Evolutionary conservation across 768 basidiomycete genomes (phyloP), one percentile per base, ranked within the genome.

Genomic region (Boletus vinaceobasis): DNA sequence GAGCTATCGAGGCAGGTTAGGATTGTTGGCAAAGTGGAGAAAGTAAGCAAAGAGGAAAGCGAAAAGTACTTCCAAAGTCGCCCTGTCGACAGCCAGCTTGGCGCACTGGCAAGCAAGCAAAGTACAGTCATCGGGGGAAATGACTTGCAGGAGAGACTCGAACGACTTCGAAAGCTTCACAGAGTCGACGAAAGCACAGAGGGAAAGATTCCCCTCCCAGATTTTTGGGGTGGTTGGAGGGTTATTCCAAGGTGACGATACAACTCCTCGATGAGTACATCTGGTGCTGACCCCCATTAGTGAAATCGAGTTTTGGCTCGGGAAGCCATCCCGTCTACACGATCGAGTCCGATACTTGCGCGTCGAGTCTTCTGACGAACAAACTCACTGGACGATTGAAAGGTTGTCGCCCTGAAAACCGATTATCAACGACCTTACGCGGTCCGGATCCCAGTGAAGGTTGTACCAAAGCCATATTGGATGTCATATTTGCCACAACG

Each of bases 241-340:
- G 79, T 98, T 33, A 78, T 98, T n/a, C 96, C 96, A 27, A 80
- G 79, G 93, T 96, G 62, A 40, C n/a, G 19, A 37, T 36, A 19
- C 10, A 7, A 27, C 17, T 23, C 40, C 4, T 36, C 29, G 31
- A 29, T 26, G 13, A 27, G n/a, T 4, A 37, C 38, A 26, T 38
- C 23, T 14, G 8, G 9, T 21, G 35, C 58, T 65, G 43, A 69
- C 42, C 17, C 46, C 35, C 5, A 48, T 37, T 64, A 97, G 94
- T 56, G 96, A 98, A 73, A 79, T 98, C 48, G 96, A 98, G 67
- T 98, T 98, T 70, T 98, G 96, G 96, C 79, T 82, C n/a, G 96
- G 96, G 31, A 89, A 93, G 64, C 91, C 92, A n/a, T 95, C 92
- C 26, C 82, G 96, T 37, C 75, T 98, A 47, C 95, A 98, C 62